Base-by-base conservation (phyloP, 306 rosid species). In the Lathyrus oleraceus region DNA sequence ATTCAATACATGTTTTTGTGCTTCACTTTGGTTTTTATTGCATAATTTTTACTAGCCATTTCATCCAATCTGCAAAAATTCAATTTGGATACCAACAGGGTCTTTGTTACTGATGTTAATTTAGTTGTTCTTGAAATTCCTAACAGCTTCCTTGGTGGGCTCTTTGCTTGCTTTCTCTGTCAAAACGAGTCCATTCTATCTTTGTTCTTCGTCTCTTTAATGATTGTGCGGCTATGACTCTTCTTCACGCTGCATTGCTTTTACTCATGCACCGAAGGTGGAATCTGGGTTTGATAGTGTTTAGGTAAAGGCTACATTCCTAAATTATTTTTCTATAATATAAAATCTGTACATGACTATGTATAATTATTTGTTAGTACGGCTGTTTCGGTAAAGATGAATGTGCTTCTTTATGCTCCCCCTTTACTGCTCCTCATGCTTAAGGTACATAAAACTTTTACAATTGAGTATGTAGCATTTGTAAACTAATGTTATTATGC, bases 381-480 rank as follows among this genome's bases (percentile, higher is more conserved):
- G 45, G 97, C 99, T 62, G 99, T 94, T 83, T 91, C 96, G 10
- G 73, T 94, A 53, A 94, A 94, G 95, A 94, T 94, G 99, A 94
- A 94, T 75, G 95, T 88, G 61, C 96, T 94, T 65, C 96, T 94
- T 35, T 94, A 87, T 75, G 99, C 92, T 66, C 97, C 99, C 25
- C 87, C 95, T 30, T 79, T 94, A 39, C 79, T 94, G 71, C 87
- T 90, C 15, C 95, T 94, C 49, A 91, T 94, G 97, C 76, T 94
- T 40, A 90, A 88, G 97, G 99, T 94, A 79, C 4, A 3, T 59
- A 43, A 8, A 5, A 17, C 43, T 32, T 25, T 44, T 71, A 53
- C 47, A 39, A 77, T 72, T 52, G 44, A 39, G 23, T 35, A 9
- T 35, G 60, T 19, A 62, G 72, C 0, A 30, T 57, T 69, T 43